Percentiles rank a stretch among this genome's conserved stretches.
Conservation (phyloP, 306 rosid species). For the Trifolium subterraneum region DNA sequence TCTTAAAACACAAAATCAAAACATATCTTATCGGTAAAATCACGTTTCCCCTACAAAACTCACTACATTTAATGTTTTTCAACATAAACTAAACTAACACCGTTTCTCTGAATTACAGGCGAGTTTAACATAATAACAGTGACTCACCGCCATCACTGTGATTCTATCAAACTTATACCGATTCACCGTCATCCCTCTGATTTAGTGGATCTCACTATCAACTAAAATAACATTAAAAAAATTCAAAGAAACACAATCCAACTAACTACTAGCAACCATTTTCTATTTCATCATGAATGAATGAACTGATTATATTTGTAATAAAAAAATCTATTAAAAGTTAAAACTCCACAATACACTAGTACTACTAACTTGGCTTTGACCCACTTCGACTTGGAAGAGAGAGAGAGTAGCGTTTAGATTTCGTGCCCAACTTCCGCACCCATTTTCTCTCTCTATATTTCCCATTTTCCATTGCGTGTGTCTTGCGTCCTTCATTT, state of each 20-base stretch:
- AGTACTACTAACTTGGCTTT: slow-evolving; percentile 39
- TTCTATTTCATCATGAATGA: not conserved
- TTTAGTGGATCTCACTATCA: not conserved
- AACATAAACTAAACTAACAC: too few relatives aligned
- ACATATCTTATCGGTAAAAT: too few relatives aligned
- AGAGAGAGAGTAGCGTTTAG: not conserved
- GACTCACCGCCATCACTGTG: not conserved
- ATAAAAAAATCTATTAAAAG: not conserved
- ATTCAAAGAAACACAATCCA: not conserved
- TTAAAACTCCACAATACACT: not conserved
- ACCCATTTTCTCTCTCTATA: slow-evolving; percentile 30
- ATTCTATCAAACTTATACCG: not conserved
- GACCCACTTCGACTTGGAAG: slow-evolving; percentile 42
- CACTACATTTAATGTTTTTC: not conserved
- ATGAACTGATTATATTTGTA: not conserved
- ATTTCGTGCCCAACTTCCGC: slow-evolving; percentile 48
- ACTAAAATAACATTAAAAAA: too few relatives aligned
- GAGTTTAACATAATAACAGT: too few relatives aligned
- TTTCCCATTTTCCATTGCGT: not conserved
- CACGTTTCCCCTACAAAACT: not conserved
- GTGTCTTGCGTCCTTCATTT: slow-evolving; percentile 33
- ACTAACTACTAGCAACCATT: not conserved
- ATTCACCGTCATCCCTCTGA: not conserved
- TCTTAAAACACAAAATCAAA: too few relatives aligned
- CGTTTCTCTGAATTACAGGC: too few relatives aligned